These are phyloP conservation scores for Mycosphaerella arachidis DNA, from an alignment of 2,329 filamentous ascomycete genomes.

Conservation along the genomic window DNA sequence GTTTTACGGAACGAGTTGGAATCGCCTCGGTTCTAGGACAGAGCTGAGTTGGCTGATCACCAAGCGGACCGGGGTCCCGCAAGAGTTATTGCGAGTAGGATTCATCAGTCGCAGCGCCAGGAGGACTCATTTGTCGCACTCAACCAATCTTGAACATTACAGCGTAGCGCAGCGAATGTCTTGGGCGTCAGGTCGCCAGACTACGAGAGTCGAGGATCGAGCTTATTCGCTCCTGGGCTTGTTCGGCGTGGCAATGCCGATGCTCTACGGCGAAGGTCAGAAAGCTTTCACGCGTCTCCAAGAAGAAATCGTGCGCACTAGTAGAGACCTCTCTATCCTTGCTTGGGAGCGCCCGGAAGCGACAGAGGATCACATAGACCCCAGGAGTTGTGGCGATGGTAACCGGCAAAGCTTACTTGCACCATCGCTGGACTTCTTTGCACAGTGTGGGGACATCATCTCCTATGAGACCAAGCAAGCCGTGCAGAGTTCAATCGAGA, in stretches of 20 bases:
- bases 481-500: background rate
- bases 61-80: background rate
- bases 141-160: background rate
- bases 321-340: constrained; percentile 12
- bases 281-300: constrained; percentile 15
- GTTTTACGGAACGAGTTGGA: constrained; percentile 13
- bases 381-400: background rate
- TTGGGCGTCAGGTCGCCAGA: constrained; percentile 19
- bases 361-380: background rate
- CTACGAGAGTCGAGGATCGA: constrained; percentile 26
- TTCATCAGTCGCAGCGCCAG: background rate
- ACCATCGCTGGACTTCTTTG: background rate
- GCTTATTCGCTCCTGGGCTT: constrained; percentile 31
- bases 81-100: background rate
- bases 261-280: constrained; percentile 32
- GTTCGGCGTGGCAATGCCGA: constrained; percentile 29
- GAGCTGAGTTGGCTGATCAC: background rate
- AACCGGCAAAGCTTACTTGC: background rate
- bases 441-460: background rate
- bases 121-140: background rate
- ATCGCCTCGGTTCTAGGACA: background rate
- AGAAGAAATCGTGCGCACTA: constrained; percentile 14
- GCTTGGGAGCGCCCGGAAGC: constrained; percentile 5
- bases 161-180: constrained; percentile 19
- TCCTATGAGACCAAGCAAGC: background rate